phyloP scores from a whole-genome alignment of 306 rosid species.

The Rosa rugosa region DNA sequence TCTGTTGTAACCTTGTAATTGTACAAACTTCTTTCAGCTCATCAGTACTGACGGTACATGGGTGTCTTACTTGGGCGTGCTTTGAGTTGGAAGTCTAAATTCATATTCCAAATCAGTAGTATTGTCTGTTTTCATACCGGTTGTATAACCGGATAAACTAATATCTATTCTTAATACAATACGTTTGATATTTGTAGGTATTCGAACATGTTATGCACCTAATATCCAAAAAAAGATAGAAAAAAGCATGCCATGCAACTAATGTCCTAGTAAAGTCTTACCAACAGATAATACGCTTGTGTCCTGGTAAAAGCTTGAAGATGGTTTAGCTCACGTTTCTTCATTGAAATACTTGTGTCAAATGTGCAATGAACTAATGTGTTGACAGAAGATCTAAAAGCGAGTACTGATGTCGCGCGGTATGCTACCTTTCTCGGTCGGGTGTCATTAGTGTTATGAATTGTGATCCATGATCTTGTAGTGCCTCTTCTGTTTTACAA shows the following conservation, averaged over 20 bases:
- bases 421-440: not conserved
- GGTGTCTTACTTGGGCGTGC: not conserved
- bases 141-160: not conserved
- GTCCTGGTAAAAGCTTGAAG: too few species aligned
- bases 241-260: too few species aligned
- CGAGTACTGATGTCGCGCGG: not conserved
- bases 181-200: too few species aligned
- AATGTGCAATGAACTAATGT: not conserved
- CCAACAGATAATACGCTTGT: too few species aligned
- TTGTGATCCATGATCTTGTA: not conserved
- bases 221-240: too few species aligned
- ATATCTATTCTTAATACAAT: too few species aligned
- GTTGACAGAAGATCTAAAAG: too few species aligned
- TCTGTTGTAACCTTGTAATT: conserved; percentile 1
- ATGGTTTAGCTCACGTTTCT: too few species aligned
- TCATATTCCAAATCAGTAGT: not conserved
- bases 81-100: not conserved
- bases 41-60: not conserved
- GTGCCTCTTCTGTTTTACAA: not conserved
- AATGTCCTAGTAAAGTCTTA: too few species aligned
- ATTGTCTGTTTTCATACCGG: not conserved
- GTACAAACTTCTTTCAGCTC: conserved; percentile 4
- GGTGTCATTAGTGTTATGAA: not conserved
- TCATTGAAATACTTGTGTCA: not conserved
- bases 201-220: too few species aligned